Base-by-base conservation (phyloP, 768 basidiomycete genomes). In the Suillus bovinus region DNA sequence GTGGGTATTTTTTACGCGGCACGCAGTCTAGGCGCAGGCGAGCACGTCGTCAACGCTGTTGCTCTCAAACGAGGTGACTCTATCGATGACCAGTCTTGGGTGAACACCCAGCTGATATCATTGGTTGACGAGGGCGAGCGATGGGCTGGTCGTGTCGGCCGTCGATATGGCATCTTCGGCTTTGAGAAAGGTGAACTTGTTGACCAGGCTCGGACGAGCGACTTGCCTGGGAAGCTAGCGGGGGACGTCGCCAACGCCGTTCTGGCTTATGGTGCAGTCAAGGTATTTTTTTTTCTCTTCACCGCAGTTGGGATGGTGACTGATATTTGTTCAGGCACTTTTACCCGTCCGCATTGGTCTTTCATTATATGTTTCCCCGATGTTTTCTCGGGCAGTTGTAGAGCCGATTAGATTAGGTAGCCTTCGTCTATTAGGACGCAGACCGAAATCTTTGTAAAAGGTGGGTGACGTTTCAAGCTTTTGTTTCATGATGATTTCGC, bases 221-320 rank as follows among this genome's bases (percentile, higher is more conserved):
- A 67, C n/a, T 65, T 68, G 7, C 69, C 81, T 17, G 77, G 76
- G 14, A 76, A 76, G 61, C 72, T 93, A 39, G 89, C 87, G 11
- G 88, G 88, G 24, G 90, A 93, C 69, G 84, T 93, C 7, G 88
- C 91, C 5, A 94, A 94, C 70, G 91, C 86, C 3, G 83, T 93
- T 10, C 78, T 93, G 53, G 94, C 93, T 3, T 96, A 95, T 71
- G 87, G 84, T 1, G 78, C 84, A 20, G 89, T 88, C 56, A 94
- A 94, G 83, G 93, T 90, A 68, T 39, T 78, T 63, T 41, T 41
- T n/a, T 4, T n/a, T n/a, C 31, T 41, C 59, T 8, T 20, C 47
- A 53, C 41, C 56, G 38, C 50, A 27, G 24, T 24, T 20, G 11
- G 33, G 22, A 24, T 61, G 7, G 29, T 39, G 17, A 56, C 6